Evolutionary conservation across 768 basidiomycete species (phyloP), one percentile per base, ranked within the genome.

Genomic region (Lentinula sp.): DNA sequence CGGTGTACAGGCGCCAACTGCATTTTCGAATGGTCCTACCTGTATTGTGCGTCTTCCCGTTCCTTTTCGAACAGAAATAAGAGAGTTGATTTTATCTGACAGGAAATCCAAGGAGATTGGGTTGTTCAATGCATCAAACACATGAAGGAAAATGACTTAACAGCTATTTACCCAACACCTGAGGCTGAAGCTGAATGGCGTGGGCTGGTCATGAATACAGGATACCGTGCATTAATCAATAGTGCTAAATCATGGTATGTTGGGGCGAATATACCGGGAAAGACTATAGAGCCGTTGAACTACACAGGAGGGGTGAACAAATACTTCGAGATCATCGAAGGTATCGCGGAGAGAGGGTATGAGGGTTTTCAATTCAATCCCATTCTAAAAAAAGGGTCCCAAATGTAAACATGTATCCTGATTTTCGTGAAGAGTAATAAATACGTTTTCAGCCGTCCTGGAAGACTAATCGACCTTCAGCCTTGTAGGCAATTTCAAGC

Each of bases 51-150:
- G 59, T 52, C n/a, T 23, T 21, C 4, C 28, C 8, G 5, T 32
- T 8, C 37, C 35, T 52, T 31, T 13, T 28, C 16, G 6, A 37
- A 10, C 35, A 35, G 15, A 35, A 21, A 5, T 10, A 21, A 15
- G 45, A 35, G 11, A 4, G 2, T 49, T 45, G 5, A 46, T 31
- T 5, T 39, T 46, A 23, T 7, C 13, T 18, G 10, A 53, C 40
- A 70, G 70, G 69, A 70, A 62, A 49, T 67, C 16, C 70, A 70
- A 65, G 59, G 66, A n/a, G 62, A 66, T 37, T 71, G 70, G 70
- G 64, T 71, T 37, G 56, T 65, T 37, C 50, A 67, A 42, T 71
- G 65, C 45, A 61, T 70, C 23, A 56, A 43, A 18, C n/a, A 63
- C 51, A 64, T 65, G 61, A 63, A 62, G 16, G 31, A 67, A 13